Evolutionary conservation across 805 yeast species (phyloP).

Genomic region (Wickerhamiella brachini): DNA sequence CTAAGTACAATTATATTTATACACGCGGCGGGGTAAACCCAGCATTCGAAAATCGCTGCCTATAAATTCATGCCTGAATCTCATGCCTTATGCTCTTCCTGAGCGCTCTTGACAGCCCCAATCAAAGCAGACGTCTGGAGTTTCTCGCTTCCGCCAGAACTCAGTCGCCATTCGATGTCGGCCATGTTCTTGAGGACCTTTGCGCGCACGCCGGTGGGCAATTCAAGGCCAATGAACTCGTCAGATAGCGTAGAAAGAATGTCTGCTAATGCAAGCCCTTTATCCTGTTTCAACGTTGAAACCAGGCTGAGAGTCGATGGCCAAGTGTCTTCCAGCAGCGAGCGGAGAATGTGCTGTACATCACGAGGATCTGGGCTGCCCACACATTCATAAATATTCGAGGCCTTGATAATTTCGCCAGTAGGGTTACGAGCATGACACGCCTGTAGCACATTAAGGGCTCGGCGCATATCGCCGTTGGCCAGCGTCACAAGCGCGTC

Average conservation of each 20-base stretch:
- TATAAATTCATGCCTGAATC: no score
- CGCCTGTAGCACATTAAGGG: conserved; percentile 86
- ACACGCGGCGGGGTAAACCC: no score
- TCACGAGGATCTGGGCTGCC: conserved; percentile 93
- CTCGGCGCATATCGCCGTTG: conserved; percentile 95
- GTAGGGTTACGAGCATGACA: conserved; percentile 62
- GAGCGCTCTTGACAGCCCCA: conserved; percentile 63
- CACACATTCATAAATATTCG: conserved; percentile 81
- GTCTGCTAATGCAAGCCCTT: conserved; percentile 86
- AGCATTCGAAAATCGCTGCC: no score
- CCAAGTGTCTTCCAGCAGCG: conserved; percentile 83
- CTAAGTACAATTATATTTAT: neutral
- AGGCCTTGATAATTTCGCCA: conserved; percentile 45
- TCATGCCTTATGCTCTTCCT: no score
- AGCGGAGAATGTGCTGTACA: conserved; percentile 56
- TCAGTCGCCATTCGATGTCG: conserved; percentile 81
- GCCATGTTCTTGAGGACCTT: conserved; percentile 56
- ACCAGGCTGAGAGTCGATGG: conserved; percentile 57
- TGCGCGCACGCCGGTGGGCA: conserved; percentile 48
- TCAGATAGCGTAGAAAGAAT: conserved; percentile 63
- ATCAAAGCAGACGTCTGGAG: conserved; percentile 82
- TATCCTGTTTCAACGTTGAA: conserved; percentile 45
- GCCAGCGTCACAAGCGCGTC: conserved; percentile 54
- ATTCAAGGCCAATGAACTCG: conserved; percentile 52
- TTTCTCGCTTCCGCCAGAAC: conserved; percentile 85